Conservation (phyloP, 23 red algal species). For the Agarophyton chilense region DNA sequence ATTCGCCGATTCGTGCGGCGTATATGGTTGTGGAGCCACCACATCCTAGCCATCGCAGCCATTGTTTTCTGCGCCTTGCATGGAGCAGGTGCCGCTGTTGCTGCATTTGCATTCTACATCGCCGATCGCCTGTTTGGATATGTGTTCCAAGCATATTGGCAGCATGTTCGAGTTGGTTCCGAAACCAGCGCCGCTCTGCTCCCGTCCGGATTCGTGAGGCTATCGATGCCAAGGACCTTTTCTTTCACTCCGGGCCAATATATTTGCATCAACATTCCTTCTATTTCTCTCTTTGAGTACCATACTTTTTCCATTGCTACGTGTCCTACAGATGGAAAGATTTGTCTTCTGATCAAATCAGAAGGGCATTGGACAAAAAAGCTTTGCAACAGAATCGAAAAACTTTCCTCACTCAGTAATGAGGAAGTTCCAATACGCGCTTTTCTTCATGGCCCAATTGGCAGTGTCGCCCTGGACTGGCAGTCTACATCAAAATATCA, state of each 20-base stretch:
- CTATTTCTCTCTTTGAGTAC: background rate
- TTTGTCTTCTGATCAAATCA: background rate
- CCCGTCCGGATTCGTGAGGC: background rate
- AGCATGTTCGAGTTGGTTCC: background rate
- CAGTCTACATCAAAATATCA: background rate
- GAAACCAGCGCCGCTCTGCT: background rate
- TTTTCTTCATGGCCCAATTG: background rate
- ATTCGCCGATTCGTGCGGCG: background rate
- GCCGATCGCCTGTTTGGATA: background rate
- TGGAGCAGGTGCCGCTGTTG: background rate
- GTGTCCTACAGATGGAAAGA: background rate
- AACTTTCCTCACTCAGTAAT: background rate
- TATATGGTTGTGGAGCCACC: background rate
- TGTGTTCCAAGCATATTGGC: background rate
- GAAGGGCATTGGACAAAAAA: background rate
- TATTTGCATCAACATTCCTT: background rate
- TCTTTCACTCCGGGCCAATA: background rate
- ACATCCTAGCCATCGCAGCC: background rate
- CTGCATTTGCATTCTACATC: background rate
- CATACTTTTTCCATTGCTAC: background rate
- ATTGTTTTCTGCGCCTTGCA: background rate
- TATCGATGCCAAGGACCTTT: background rate
- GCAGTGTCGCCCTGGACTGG: background rate
- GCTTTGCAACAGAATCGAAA: background rate
- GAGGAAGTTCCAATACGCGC: background rate